A percentile compares a stretch with the other conserved stretches of the same genome.
Evolutionary conservation across 2,329 filamentous ascomycete species (phyloP).

Genomic region (Scortechinia acanthostroma): DNA sequence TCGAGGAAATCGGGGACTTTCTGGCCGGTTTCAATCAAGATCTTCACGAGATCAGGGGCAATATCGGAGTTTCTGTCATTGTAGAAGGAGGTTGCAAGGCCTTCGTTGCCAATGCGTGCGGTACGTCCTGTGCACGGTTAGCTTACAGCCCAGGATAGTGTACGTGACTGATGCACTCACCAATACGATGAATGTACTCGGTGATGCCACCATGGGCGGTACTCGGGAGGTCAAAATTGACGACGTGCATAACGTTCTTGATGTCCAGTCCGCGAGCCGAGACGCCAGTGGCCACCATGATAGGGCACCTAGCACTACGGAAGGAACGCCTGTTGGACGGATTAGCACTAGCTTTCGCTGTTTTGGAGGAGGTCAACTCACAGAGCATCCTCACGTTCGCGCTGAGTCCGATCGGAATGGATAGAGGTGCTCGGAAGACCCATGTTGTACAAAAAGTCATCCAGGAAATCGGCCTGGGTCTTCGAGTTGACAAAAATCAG

Average conservation of each 20-base stretch:
- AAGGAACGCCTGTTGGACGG: constrained; percentile 52
- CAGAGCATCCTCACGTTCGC: constrained; percentile 86
- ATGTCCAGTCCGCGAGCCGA: constrained; percentile 85
- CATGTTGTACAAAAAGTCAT: constrained; percentile 79
- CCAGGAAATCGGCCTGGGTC: constrained; percentile 70
- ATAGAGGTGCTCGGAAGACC: constrained; percentile 80
- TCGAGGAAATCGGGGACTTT: constrained; percentile 50
- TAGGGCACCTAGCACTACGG: constrained; percentile 65
- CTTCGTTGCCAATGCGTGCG: constrained; percentile 55
- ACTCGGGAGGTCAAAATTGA: constrained; percentile 85
- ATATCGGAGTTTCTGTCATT: constrained; percentile 44
- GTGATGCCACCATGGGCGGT: constrained; percentile 75
- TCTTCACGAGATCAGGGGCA: constrained; percentile 44
- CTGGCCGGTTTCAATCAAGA: constrained; percentile 47
- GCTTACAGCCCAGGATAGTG: not conserved
- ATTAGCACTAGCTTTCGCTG: not conserved
- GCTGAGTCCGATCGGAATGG: constrained; percentile 78
- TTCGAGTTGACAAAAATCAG: constrained; percentile 88
- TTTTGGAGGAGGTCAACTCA: not conserved
- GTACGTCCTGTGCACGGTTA: constrained; percentile 40
- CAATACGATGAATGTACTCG: constrained; percentile 91
- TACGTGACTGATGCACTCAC: constrained; percentile 33
- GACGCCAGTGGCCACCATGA: constrained; percentile 81
- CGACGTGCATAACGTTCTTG: constrained; percentile 77
- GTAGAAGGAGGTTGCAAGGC: constrained; percentile 59